Evolutionary conservation across 805 yeast genomes (phyloP).

Genomic region (Ogataea populi-albae): DNA sequence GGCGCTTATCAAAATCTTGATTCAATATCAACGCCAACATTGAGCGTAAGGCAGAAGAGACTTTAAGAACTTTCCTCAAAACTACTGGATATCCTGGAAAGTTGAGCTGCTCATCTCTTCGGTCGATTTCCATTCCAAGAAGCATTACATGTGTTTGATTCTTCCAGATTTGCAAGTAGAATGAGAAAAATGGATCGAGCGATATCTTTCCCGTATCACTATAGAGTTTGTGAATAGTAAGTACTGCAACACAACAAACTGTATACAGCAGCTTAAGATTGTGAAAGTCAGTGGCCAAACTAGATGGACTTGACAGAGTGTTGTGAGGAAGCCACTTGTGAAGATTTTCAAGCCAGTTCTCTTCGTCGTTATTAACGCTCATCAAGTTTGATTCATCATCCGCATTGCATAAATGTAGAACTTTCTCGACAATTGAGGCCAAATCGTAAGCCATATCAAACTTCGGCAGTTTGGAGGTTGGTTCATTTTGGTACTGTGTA

Average conservation of each 20-base stretch:
- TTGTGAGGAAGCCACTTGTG: conserved; percentile 38
- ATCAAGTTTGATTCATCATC: conserved; percentile 42
- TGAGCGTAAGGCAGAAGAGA: conserved; percentile 61
- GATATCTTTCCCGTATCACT: conserved; percentile 37
- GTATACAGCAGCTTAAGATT: conserved; percentile 45
- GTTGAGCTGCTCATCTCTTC: conserved; percentile 44
- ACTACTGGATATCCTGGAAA: conserved; percentile 42
- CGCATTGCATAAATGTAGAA: conserved; percentile 37
- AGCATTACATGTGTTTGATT: conserved; percentile 57
- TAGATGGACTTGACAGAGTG: conserved; percentile 20
- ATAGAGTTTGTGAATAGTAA: conserved; percentile 44
- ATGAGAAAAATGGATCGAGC: conserved; percentile 60
- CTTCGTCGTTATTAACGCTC: conserved; percentile 39
- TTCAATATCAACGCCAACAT: conserved; percentile 61
- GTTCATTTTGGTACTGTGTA: conserved; percentile 20
- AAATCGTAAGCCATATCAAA: conserved; percentile 33
- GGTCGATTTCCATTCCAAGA: conserved; percentile 59
- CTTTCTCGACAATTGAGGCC: conserved; percentile 36
- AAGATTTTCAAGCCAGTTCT: conserved; percentile 32
- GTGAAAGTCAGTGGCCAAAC: conserved; percentile 30
- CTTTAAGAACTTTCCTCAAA: conserved; percentile 51
- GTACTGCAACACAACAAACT: conserved; percentile 40
- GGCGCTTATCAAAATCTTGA: conserved; percentile 38
- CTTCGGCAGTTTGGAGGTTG: conserved; percentile 33
- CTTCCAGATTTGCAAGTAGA: conserved; percentile 63